A percentile compares a stretch with the other conserved stretches of the same genome.
Conservation (phyloP, 1,284 basidiomycete genomes). For the Laetiporus sulphureus region DNA sequence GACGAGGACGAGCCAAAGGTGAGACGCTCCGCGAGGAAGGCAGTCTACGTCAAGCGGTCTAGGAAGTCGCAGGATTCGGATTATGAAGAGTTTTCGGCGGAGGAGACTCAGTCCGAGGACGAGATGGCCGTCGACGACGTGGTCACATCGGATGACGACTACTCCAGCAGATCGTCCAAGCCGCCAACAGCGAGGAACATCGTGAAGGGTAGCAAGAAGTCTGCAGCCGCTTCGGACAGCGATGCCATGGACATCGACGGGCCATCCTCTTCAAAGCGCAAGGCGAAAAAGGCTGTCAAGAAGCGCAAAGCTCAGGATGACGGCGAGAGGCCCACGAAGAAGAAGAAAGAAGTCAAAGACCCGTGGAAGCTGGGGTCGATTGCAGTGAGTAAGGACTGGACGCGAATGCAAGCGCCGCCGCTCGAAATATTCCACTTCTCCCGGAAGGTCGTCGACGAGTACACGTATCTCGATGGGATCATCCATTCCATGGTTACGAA, state of each 20-base stretch:
- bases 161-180: constrained; percentile 18
- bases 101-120: constrained; percentile 18
- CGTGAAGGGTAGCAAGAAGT: constrained; percentile 16
- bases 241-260: constrained; percentile 57
- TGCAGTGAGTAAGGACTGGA: constrained; percentile 69
- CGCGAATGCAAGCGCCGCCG: constrained; percentile 73
- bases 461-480: constrained; percentile 86
- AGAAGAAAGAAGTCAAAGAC: constrained; percentile 59
- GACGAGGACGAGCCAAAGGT: constrained; percentile 13
- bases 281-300: constrained; percentile 28
- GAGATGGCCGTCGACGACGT: constrained; percentile 19
- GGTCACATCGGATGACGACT: constrained; percentile 25
- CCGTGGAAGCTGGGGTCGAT: constrained; percentile 74
- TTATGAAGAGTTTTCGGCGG: constrained; percentile 29
- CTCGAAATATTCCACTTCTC: constrained; percentile 91
- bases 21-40: constrained; percentile 17
- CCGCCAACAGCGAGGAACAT: constrained; percentile 28
- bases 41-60: constrained; percentile 15
- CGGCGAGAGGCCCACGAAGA: constrained; percentile 47
- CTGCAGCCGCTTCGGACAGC: constrained; percentile 17
- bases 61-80: constrained; percentile 33
- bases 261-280: constrained; percentile 21
- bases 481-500: constrained; percentile 74
- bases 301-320: constrained; percentile 46
- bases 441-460: constrained; percentile 90